These are phyloP conservation scores for Trametes cubensis DNA, from an alignment of 768 basidiomycete species.

Conservation along the genomic window DNA sequence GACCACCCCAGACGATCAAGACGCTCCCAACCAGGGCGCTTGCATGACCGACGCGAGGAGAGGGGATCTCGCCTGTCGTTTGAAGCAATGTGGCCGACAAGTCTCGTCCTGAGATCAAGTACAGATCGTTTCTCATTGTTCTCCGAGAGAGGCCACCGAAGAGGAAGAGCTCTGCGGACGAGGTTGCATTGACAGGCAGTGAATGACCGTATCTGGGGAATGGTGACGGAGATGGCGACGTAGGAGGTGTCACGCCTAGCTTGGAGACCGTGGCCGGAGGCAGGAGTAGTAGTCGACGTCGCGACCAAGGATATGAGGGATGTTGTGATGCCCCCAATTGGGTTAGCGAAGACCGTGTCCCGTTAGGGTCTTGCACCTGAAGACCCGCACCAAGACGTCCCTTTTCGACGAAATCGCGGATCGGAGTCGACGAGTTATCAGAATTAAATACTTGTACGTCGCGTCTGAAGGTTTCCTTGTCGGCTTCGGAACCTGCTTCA, in stretches of 20 bases:
- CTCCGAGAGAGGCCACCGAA: constrained; percentile 97
- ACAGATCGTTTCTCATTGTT: constrained; percentile 87
- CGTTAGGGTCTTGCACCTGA: constrained; percentile 8
- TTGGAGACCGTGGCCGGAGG: constrained; percentile 68
- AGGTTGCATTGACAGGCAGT: constrained; percentile 74
- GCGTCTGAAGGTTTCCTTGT: no score
- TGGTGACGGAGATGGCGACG: constrained; percentile 77
- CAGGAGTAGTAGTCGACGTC: constrained; percentile 68
- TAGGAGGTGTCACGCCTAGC: constrained; percentile 64
- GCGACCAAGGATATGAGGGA: constrained; percentile 82
- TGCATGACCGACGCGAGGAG: constrained; percentile 93
- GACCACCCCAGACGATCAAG: constrained; percentile 97
- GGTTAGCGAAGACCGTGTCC: constrained; percentile 31
- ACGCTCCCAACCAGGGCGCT: constrained; percentile 95
- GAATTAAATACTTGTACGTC: no score
- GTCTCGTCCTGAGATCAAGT: constrained; percentile 81
- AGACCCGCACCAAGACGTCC: no score
- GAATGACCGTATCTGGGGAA: constrained; percentile 98
- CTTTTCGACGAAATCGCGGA: no score
- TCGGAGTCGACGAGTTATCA: no score
- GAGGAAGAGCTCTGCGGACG: constrained; percentile 87
- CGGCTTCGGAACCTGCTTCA: no score
- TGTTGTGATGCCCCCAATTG: constrained; percentile 41
- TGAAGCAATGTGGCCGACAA: constrained; percentile 81
- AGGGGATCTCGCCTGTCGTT: constrained; percentile 86